Percentiles rank a stretch among this genome's conserved stretches.
These are phyloP conservation scores for Cladosporium phlei DNA, from an alignment of 2,329 filamentous ascomycete species.

Conservation along the genomic window DNA sequence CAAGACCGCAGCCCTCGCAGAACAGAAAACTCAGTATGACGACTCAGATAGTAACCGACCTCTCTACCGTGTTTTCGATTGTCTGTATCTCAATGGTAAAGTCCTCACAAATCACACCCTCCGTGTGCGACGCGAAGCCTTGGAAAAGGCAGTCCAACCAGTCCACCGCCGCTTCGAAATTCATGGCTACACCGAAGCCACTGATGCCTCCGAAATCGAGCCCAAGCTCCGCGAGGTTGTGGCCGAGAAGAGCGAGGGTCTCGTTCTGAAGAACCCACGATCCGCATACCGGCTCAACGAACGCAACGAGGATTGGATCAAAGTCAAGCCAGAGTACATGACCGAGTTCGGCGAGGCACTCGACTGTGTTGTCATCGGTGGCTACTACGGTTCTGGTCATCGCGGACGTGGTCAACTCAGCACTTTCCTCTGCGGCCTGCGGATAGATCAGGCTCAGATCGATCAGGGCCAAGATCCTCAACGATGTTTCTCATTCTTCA, in stretches of 20 bases:
- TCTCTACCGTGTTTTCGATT: slow-evolving; percentile 83
- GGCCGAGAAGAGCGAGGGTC: slow-evolving; percentile 78
- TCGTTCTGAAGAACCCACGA: slow-evolving; percentile 89
- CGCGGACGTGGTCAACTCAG: slow-evolving; percentile 72
- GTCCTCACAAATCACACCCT: slow-evolving; percentile 78
- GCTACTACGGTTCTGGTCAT: slow-evolving; percentile 83
- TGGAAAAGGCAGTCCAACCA: slow-evolving; percentile 65
- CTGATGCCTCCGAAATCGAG: slow-evolving; percentile 68
- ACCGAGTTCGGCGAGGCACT: slow-evolving; percentile 89
- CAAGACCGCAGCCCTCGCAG: slow-evolving; percentile 80
- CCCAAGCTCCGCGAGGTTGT: slow-evolving; percentile 75
- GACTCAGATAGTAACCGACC: slow-evolving; percentile 60
- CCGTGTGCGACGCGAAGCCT: slow-evolving; percentile 69
- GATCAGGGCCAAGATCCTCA: slow-evolving; percentile 53
- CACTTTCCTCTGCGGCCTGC: slow-evolving; percentile 87
- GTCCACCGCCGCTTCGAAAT: slow-evolving; percentile 77
- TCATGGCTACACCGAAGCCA: slow-evolving; percentile 65
- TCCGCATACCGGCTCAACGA: slow-evolving; percentile 83
- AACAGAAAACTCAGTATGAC: slow-evolving; percentile 46
- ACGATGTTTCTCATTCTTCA: slow-evolving; percentile 92
- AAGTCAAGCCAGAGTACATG: slow-evolving; percentile 99
- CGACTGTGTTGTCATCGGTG: slow-evolving; percentile 83
- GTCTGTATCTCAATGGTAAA: slow-evolving; percentile 78
- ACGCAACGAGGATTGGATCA: slow-evolving; percentile 94
- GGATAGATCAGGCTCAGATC: slow-evolving; percentile 64